These are phyloP conservation scores for Abrus precatorius DNA, from an alignment of 306 rosid genomes.

Conservation along the genomic window DNA sequence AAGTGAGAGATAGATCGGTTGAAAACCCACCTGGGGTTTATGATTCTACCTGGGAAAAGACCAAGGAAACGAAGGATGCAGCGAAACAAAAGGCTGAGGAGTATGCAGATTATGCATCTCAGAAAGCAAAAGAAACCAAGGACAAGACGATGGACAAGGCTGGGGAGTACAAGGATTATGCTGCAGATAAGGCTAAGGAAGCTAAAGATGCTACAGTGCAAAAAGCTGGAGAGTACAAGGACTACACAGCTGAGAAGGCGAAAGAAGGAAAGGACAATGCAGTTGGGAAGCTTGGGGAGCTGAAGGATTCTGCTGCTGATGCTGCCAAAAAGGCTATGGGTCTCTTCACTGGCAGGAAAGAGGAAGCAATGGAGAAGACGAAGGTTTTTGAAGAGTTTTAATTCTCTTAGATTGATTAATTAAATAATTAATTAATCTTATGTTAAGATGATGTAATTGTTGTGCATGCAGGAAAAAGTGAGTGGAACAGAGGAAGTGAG, in stretches of 20 bases:
- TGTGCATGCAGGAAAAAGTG: conserved; percentile 61
- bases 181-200: conserved; percentile 38
- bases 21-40: not conserved
- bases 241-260: conserved; percentile 60
- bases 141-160: conserved; percentile 21
- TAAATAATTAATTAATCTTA: not conserved
- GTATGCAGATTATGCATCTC: conserved; percentile 1
- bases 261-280: conserved; percentile 67
- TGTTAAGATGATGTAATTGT: not conserved
- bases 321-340: conserved; percentile 73
- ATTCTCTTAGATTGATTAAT: no score
- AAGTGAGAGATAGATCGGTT: not conserved
- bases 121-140: conserved; percentile 35
- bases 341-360: conserved; percentile 69
- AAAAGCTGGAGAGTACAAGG: conserved; percentile 48
- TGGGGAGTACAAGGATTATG: conserved; percentile 36
- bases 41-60: conserved; percentile 2
- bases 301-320: conserved; percentile 68
- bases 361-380: conserved; percentile 54
- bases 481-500: conserved; percentile 58
- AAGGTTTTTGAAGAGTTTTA: conserved; percentile 12
- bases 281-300: conserved; percentile 65
- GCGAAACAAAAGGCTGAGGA: conserved; percentile 39
- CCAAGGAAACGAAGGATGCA: conserved; percentile 39
- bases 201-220: conserved; percentile 31